Evolutionary conservation across 768 basidiomycete species (phyloP).

Genomic region (Russula compacta): DNA sequence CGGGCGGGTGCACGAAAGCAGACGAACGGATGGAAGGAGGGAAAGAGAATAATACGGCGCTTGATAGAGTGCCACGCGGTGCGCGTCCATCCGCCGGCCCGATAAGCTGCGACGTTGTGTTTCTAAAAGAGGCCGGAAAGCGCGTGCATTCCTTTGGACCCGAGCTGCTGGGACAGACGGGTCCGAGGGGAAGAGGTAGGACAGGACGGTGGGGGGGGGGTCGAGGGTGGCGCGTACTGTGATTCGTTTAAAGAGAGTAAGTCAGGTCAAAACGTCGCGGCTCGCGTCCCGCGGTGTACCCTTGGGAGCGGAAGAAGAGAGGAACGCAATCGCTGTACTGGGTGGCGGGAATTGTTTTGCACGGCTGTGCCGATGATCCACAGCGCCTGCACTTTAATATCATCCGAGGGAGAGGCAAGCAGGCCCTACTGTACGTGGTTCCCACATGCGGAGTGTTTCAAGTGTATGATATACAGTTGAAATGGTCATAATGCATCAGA

Average conservation of each 20-base stretch:
- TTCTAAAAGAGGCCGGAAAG: slow-evolving; percentile 73
- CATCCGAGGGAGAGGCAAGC: slow-evolving; percentile 47
- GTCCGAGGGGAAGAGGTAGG: slow-evolving; percentile 47
- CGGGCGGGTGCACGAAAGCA: too few species aligned
- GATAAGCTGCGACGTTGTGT: slow-evolving; percentile 65
- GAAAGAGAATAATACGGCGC: slow-evolving; percentile 31
- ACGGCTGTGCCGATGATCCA: slow-evolving; percentile 88
- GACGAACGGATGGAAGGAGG: too few species aligned
- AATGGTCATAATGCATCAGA: too few species aligned
- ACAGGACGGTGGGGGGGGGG: slow-evolving; percentile 56
- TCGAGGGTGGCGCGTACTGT: slow-evolving; percentile 55
- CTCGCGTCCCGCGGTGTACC: too few species aligned
- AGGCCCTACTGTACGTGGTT: slow-evolving; percentile 58
- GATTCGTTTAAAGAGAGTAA: too few species aligned
- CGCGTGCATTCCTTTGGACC: slow-evolving; percentile 77
- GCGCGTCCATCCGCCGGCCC: slow-evolving; percentile 54
- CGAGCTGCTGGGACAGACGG: slow-evolving; percentile 40
- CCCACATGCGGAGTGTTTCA: slow-evolving; percentile 69
- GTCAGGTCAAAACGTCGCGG: not conserved
- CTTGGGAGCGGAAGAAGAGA: not conserved
- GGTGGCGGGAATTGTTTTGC: slow-evolving; percentile 82
- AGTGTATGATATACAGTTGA: slow-evolving; percentile 56
- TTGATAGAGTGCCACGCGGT: slow-evolving; percentile 51
- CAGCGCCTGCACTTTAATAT: slow-evolving; percentile 55
- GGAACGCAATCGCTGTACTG: slow-evolving; percentile 58